Evolutionary conservation across 2,329 filamentous ascomycete species (phyloP), one percentile per base, ranked within the genome.

Genomic region (Fusarium paranaense): DNA sequence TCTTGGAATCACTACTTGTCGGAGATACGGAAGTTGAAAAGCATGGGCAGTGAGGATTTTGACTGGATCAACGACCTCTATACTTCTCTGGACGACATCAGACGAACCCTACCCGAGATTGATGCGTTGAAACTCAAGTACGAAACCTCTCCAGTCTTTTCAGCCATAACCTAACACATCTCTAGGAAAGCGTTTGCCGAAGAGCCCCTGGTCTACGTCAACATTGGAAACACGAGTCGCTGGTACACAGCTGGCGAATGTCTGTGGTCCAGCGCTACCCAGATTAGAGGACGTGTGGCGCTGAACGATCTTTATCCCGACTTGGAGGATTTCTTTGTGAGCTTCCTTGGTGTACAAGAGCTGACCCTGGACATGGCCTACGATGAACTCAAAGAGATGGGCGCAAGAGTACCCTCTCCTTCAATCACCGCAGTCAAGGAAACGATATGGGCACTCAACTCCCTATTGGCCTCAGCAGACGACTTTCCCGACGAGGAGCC

Each of bases 191-290:
- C 40, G 0, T 76, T 76, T 6, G 13, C 32, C 0, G n/a, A 69
- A 4, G 74, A 76, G 10, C 11, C 57, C 7, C 6, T 76, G 22
- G 65, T 76, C 13, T 75, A 69, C 50, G 66, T 65, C 27, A 66
- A 62, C 4, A n/a, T n/a, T 1, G 58, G 62, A 0, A 61, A 66
- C 6, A 38, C 33, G 8, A 70, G 68, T 32, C 66, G 45, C 11
- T 84, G 82, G 82, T 70, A 80, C 47, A 79, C 70, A 2, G 40
- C 71, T 0, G 69, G 71, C 0, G 64, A 83, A 18, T 84, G 82
- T 62, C 66, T 84, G 1, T 84, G 82, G 82, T 82, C 81, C 0
- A 80, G 77, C 30, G 73, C 78, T 1, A 77, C 80, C 3, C 68
- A 69, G 4, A 79, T 83, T 5, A 67, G 56, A 3, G 81, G 78